Evolutionary conservation across 192 early-diverging fungal species (phyloP).

Genomic region (Phycomyces blakesleeanus): DNA sequence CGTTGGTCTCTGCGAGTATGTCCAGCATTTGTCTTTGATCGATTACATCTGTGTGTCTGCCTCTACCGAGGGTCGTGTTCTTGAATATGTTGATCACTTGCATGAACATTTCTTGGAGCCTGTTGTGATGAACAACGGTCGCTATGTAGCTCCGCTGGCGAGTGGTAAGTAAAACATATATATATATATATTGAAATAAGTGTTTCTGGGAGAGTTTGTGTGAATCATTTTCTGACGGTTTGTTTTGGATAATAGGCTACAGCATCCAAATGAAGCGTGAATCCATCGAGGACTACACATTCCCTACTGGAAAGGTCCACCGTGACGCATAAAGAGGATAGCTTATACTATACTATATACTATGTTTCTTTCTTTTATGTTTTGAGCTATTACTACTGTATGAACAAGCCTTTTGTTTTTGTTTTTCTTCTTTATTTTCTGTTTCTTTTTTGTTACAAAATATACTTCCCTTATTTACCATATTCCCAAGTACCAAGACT

Average conservation of each 20-base stretch:
- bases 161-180: constrained; percentile 20
- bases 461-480: too few species aligned
- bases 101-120: constrained; percentile 38
- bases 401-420: too few species aligned
- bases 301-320: constrained; percentile 28
- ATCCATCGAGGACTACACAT: constrained; percentile 34
- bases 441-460: too few species aligned
- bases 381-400: too few species aligned
- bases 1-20: constrained; percentile 36
- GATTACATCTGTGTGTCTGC: constrained; percentile 37
- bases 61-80: constrained; percentile 26
- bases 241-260: background rate
- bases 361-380: too few species aligned
- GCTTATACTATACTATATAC: too few species aligned
- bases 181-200: background rate
- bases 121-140: constrained; percentile 29
- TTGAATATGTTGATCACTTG: constrained; percentile 39
- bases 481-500: too few species aligned
- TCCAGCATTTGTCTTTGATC: constrained; percentile 37
- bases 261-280: constrained; percentile 34
- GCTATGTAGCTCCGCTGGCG: constrained; percentile 25
- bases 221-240: too few species aligned
- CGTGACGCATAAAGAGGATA: background rate
- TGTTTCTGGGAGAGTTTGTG: too few species aligned
- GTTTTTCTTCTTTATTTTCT: too few species aligned